phyloP scores from a whole-genome alignment of 2,329 filamentous ascomycete genomes.

The Fusarium nurragi region DNA sequence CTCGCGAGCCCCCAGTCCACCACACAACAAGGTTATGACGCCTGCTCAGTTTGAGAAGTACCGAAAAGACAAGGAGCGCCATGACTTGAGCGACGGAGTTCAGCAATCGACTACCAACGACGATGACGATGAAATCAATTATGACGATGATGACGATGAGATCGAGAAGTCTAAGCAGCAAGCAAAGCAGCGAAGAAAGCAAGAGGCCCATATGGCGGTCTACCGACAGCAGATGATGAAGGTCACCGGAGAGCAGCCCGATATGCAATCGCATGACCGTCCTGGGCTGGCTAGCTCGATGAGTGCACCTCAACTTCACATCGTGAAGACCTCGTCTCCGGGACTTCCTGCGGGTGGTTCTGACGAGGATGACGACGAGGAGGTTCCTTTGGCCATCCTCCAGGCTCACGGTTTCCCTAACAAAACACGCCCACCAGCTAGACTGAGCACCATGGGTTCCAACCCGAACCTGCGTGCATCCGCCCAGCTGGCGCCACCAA shows the following conservation, averaged over 20 bases:
- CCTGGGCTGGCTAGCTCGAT: slow-evolving; percentile 65
- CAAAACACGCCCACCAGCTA: slow-evolving; percentile 78
- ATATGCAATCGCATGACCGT: slow-evolving; percentile 55
- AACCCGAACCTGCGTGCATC: slow-evolving; percentile 76
- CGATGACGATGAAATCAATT: slow-evolving; percentile 71
- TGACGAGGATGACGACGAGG: slow-evolving; percentile 89
- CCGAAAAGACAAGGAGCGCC: slow-evolving; percentile 76
- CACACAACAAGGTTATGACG: slow-evolving; percentile 85
- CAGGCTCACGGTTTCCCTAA: slow-evolving; percentile 89
- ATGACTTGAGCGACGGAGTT: slow-evolving; percentile 56
- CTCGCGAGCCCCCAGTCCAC: slow-evolving; percentile 50
- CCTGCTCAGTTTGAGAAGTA: slow-evolving; percentile 87
- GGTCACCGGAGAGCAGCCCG: slow-evolving; percentile 75
- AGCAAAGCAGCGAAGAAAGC: slow-evolving; percentile 81
- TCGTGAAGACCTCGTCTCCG: slow-evolving; percentile 50
- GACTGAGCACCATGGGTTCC: slow-evolving; percentile 70
- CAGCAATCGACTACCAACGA: slow-evolving; percentile 60
- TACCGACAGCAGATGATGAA: slow-evolving; percentile 98
- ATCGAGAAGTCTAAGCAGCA: slow-evolving; percentile 76
- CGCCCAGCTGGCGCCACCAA: slow-evolving; percentile 52
- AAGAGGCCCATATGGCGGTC: slow-evolving; percentile 88
- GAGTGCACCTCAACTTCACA: slow-evolving; percentile 69
- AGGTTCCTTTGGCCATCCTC: slow-evolving; percentile 85
- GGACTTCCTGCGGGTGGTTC: slow-evolving; percentile 60
- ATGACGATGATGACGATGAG: slow-evolving; percentile 82